A percentile compares a stretch with the other conserved stretches of the same genome.
Evolutionary conservation across 1,139 yeast species (phyloP).

Genomic region (Taphrina populina): DNA sequence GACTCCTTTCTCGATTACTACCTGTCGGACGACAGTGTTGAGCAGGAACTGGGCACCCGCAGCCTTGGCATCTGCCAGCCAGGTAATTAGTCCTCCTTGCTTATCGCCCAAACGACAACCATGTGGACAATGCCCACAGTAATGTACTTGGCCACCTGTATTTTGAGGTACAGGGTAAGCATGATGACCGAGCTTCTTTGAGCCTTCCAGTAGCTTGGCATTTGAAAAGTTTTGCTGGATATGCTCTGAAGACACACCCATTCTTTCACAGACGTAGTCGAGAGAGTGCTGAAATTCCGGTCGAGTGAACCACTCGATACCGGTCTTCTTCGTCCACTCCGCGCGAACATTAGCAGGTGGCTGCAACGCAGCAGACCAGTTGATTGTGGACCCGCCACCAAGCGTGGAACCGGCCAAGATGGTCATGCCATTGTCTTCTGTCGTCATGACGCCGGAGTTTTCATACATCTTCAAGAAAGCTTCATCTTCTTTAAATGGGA

Average conservation of each 20-base stretch:
- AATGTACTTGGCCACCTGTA: conserved; percentile 54
- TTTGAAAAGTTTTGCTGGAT: conserved; percentile 55
- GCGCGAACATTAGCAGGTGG: conserved; percentile 58
- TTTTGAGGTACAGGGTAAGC: conserved; percentile 54
- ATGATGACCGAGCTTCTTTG: conserved; percentile 49
- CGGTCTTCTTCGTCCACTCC: conserved; percentile 55
- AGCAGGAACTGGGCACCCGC: conserved; percentile 55
- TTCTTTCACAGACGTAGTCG: conserved; percentile 54
- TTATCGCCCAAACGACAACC: conserved; percentile 61
- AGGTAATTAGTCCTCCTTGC: conserved; percentile 55
- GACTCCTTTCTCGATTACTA: conserved; percentile 50
- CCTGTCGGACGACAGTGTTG: conserved; percentile 50
- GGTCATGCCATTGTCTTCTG: conserved; percentile 47
- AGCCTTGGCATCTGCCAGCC: conserved; percentile 57
- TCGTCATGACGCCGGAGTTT: conserved; percentile 47
- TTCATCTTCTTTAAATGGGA: conserved; percentile 48
- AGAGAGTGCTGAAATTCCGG: conserved; percentile 52
- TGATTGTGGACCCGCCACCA: conserved; percentile 63
- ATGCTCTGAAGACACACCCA: conserved; percentile 53
- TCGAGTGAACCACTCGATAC: conserved; percentile 54
- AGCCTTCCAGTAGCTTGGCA: conserved; percentile 52
- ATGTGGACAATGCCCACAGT: conserved; percentile 55
- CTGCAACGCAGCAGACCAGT: conserved; percentile 61
- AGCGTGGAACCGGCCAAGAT: conserved; percentile 58
- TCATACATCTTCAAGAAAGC: conserved; percentile 51